Evolutionary conservation across 768 basidiomycete species (phyloP), one percentile per base, ranked within the genome.

Genomic region (Pisolithus sp.): DNA sequence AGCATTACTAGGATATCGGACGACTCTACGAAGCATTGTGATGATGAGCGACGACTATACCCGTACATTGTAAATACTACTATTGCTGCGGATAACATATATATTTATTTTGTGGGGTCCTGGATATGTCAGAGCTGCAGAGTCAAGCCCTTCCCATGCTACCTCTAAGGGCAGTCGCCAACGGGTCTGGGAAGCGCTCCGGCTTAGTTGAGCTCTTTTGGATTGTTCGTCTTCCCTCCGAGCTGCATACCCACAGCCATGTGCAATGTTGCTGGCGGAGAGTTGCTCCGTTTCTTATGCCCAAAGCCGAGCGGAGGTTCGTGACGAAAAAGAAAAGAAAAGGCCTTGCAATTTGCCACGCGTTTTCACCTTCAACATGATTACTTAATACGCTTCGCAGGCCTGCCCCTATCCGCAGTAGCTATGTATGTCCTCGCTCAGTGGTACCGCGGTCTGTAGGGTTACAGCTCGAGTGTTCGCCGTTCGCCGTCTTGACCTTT

Each of bases 161-260:
- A 69, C 67, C 65, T 63, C 57, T 48, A 61, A 63, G 64, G 50
- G 60, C 61, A 62, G 71, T 67, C 64, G 64, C 54, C 63, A 56
- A 57, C 67, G 64, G 59, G 59, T 69, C 71, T 76, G 65, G 75
- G 70, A 75, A 72, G 71, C 66, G 79, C 83, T 85, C 83, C 85
- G 85, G 85, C 85, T 86, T 86, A 86, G 85, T 84, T 85, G 84
- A 71, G 74, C 77, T 75, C 83, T 46, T 26, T 59, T 38, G 54
- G 41, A 39, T 58, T 50, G 37, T 68, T 59, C 48, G 55, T 80
- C 73, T 77, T 53, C 73, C 80, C 72, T 62, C 72, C 67, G 69
- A 55, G 61, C 64, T 62, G 54, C 34, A 66, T 86, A 86, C 85
- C 84, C 80, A 55, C 62, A 62, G 73, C 73, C 70, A 71, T 66